Base-by-base conservation (phyloP, 1,139 yeast species). In the Scheffersomyces titani region DNA sequence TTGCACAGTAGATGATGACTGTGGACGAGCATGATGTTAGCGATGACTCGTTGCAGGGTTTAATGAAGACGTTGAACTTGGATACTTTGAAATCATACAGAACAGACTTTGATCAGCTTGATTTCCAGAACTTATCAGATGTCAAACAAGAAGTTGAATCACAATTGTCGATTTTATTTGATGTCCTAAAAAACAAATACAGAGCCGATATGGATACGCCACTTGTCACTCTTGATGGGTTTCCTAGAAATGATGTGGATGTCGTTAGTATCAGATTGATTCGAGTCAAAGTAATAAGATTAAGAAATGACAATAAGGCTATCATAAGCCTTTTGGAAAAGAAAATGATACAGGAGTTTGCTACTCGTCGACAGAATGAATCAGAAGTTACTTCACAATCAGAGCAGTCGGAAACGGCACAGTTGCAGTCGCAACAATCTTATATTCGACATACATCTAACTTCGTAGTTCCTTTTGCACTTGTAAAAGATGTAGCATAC, bases 231-330 rank as follows among this genome's bases (percentile, higher is more conserved):
- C 59, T 66, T 0, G 97, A 93, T 65, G 98, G 98, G 46, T 94
- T 84, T 63, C 99, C 99, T 0, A 77, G 98, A 47, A 74, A 80
- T 18, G 98, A 94, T 68, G 82, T 93, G 44, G 97, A 94, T 65
- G 90, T 93, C 5, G 86, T 88, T 3, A 81, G 89, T 47, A 76
- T 87, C 2, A 75, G 96, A 54, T 73, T 83, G n/a, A 67, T 85
- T 0, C 71, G 97, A 59, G 83, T 86, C 7, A 83, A 82, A 64
- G 84, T 92, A 48, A 86, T 89, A 51, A 76, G 90, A 55, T 75
- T 89, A 54, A 76, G 87, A 57, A 92, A 92, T 66, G 98, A 93
- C 70, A 77, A 87, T 60, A 79, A 77, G 57, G 69, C 66, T 20
- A 72, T 90, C 16, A 69, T 87, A 59, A 70, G 74, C n/a, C 69